A percentile compares a stretch with the other conserved stretches of the same genome.
Evolutionary conservation across 768 basidiomycete species (phyloP).

Genomic region (Hirschioporus abietinus): DNA sequence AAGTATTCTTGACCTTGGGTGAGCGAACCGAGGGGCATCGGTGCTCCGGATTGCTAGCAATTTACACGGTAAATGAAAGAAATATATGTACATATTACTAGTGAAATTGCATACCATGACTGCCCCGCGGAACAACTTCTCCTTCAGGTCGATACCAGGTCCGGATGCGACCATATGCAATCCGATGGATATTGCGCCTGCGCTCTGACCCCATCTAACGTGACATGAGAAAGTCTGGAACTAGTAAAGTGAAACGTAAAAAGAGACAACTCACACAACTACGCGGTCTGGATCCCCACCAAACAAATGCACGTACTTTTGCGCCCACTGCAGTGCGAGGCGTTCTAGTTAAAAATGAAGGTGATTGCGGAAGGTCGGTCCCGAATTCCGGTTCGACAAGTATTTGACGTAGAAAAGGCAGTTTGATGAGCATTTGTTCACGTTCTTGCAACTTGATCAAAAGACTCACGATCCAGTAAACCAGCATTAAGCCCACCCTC

Average conservation of each 20-base stretch:
- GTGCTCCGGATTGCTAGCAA: slow-evolving; percentile 15
- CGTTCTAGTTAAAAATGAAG: slow-evolving; percentile 35
- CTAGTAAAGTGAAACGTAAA: background rate
- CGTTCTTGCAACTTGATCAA: background rate
- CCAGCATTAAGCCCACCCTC: slow-evolving; percentile 58
- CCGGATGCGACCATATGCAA: slow-evolving; percentile 19
- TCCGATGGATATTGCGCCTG: slow-evolving; percentile 17
- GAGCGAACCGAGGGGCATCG: slow-evolving; percentile 8
- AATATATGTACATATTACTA: background rate
- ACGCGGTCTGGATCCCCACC: slow-evolving; percentile 62
- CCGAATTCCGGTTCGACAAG: background rate
- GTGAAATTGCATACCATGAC: slow-evolving; percentile 10
- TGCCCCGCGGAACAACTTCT: slow-evolving; percentile 17
- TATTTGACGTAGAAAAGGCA: background rate
- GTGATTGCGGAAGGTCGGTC: background rate
- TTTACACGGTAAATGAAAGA: background rate
- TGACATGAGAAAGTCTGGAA: background rate
- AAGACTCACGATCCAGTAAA: slow-evolving; percentile 53
- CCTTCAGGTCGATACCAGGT: slow-evolving; percentile 9
- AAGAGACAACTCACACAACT: slow-evolving; percentile 36
- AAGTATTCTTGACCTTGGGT: slow-evolving; percentile 11
- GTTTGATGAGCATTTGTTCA: background rate
- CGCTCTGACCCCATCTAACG: slow-evolving; percentile 19
- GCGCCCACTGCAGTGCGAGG: slow-evolving; percentile 57
- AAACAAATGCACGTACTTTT: slow-evolving; percentile 57